These are phyloP conservation scores for Thymus mandschuricus DNA, from an alignment of 257 asterid genomes.

Conservation along the genomic window DNA sequence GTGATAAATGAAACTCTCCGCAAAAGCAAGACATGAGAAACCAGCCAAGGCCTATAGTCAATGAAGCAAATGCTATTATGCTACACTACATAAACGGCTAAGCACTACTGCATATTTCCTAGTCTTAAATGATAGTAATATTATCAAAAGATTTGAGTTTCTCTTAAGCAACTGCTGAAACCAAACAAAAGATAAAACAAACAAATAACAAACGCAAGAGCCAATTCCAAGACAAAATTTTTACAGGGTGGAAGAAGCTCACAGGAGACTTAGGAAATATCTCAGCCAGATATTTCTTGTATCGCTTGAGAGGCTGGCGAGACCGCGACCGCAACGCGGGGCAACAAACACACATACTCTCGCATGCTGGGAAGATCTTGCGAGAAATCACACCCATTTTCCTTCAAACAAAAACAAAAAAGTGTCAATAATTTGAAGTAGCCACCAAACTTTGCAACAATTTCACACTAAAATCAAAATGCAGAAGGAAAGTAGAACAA, in stretches of 20 bases:
- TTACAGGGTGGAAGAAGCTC: constrained; percentile 38
- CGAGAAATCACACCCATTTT: constrained; percentile 92
- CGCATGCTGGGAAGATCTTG: constrained; percentile 95
- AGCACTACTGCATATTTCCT: not conserved
- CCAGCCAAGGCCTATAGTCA: constrained; percentile 2
- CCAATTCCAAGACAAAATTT: constrained; percentile 1
- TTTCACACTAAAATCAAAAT: constrained; percentile 4
- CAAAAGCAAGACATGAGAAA: constrained; percentile 23
- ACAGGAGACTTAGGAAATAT: constrained; percentile 91
- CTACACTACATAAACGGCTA: not conserved
- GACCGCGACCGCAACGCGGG: constrained; percentile 98
- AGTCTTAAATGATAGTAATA: not conserved
- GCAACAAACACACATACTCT: constrained; percentile 97
- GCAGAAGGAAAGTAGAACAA: constrained; percentile 5
- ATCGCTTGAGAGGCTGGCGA: constrained; percentile 94
- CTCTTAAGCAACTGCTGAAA: not conserved
- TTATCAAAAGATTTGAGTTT: not conserved
- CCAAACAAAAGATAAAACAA: not conserved
- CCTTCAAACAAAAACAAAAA: constrained; percentile 32
- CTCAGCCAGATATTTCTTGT: constrained; percentile 93
- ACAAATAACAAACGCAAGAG: constrained; percentile 6
- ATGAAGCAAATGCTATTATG: not conserved
- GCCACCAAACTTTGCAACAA: not conserved
- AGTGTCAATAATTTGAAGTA: constrained; percentile 22
- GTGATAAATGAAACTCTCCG: constrained; percentile 14